Base-by-base conservation (phyloP, 805 yeast genomes). In the Candida yuanshanica region DNA sequence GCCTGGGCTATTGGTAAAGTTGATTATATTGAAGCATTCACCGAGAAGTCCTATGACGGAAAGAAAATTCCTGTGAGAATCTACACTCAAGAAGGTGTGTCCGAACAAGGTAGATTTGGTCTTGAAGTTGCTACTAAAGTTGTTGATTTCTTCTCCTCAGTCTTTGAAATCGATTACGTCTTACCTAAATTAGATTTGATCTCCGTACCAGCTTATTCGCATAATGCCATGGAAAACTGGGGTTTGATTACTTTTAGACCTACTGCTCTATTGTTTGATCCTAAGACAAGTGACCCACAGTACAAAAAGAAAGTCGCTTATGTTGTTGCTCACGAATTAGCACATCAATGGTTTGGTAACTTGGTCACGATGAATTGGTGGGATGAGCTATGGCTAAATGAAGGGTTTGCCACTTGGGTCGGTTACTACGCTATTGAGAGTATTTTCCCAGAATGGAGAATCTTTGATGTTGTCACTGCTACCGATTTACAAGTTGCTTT, bases 321-420 rank as follows among this genome's bases (percentile, higher is more conserved):
- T 54, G 93, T 85, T 34, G 87, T 85, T 36, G 84, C 83, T 65
- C 95, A 85, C 66, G 95, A 85, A 64, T 71, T 85, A 63, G 95
- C 95, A 31, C 95, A 85, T 62, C 95, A 85, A 69, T 85, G 95
- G 95, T 85, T 85, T 56, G 95, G 95, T 58, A 82, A 85, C 60
- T 69, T 85, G 61, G 95, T 85, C 46, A 85, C 95, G 41, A 85
- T 85, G 95, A 89, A 84, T 55, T 85, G 88, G 82, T 85, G 95
- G 95, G 87, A 83, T 62, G 91, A 86, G 47, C 72, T 85, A 51
- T 85, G 93, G 91, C 72, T 85, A 52, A 85, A 85, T 59, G 95
- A 85, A 65, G 91, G 93, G 24, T 86, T 84, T 54, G 95, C 95
- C 33, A 85, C 95, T 36, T 85, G 91, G 87, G 83, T 83, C 77